These are phyloP conservation scores for Oxyria digyna DNA, from an alignment of 148 eudicot species.

Conservation along the genomic window DNA sequence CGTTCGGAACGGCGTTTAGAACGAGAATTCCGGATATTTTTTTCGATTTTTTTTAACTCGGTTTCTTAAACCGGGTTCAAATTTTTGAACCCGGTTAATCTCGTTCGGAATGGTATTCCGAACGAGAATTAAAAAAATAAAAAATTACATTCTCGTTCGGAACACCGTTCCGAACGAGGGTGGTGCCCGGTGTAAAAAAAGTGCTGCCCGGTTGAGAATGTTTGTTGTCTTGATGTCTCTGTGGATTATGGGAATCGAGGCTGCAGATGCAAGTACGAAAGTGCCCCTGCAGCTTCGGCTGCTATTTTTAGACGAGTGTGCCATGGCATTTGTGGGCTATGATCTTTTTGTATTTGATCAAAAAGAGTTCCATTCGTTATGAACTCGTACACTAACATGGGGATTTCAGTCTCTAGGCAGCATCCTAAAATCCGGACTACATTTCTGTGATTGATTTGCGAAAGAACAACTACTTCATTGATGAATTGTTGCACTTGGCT, in stretches of 20 bases:
- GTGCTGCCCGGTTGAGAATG: too few species aligned
- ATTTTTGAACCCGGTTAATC: too few species aligned
- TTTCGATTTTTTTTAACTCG: too few species aligned
- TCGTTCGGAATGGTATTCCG: too few species aligned
- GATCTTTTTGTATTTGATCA: conserved; percentile 2
- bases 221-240: conserved; percentile 12
- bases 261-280: conserved; percentile 11
- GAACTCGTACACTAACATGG: conserved; percentile 4
- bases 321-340: background rate
- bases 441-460: conserved; percentile 1
- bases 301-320: background rate
- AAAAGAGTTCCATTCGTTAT: conserved; percentile 7
- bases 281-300: conserved; percentile 2
- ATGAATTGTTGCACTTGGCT: conserved; percentile 3
- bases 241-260: conserved; percentile 10
- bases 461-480: conserved; percentile 5
- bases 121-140: too few species aligned
- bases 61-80: too few species aligned
- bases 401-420: conserved; percentile 6
- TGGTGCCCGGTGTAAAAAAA: too few species aligned
- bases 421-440: conserved; percentile 7
- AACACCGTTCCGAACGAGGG: too few species aligned
- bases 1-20: too few species aligned
- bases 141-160: too few species aligned
- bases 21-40: too few species aligned